Conservation (phyloP, 495 filamentous ascomycete species). For the Neurospora sp. region DNA sequence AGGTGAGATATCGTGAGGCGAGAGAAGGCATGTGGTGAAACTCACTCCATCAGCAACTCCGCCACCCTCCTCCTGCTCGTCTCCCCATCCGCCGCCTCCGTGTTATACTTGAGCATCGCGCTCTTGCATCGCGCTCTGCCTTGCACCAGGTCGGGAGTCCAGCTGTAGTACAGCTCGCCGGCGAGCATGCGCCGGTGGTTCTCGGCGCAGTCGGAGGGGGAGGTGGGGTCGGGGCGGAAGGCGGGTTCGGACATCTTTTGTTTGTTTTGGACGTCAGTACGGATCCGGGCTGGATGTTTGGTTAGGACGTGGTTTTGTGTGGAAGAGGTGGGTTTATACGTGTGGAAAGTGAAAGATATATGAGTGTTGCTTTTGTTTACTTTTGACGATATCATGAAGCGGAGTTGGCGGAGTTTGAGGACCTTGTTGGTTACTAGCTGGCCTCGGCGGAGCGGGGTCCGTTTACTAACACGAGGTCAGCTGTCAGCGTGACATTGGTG, state of each 20-base stretch:
- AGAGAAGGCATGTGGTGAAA: not conserved
- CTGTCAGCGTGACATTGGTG: not conserved
- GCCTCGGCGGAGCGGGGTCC: not conserved
- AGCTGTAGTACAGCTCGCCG: constrained; percentile 44
- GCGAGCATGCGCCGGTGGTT: constrained; percentile 39
- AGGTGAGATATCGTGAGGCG: not conserved
- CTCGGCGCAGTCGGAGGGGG: constrained; percentile 18
- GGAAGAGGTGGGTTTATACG: not conserved
- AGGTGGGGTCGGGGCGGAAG: not conserved
- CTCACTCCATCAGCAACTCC: constrained; percentile 69
- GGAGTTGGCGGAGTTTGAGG: not conserved
- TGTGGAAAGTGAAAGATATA: not conserved
- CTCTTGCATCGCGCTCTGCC: constrained; percentile 49
- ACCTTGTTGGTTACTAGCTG: not conserved
- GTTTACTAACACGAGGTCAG: not conserved
- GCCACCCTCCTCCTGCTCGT: constrained; percentile 46
- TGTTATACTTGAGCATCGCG: constrained; percentile 55
- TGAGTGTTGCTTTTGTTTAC: not conserved
- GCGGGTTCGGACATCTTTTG: not conserved
- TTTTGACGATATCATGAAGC: not conserved
- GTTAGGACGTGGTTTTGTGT: no score
- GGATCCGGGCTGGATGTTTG: no score
- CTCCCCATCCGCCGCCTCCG: constrained; percentile 33
- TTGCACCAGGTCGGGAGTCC: constrained; percentile 35
- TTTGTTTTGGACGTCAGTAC: not conserved